Percentiles rank a stretch among this genome's conserved stretches.
Evolutionary conservation across 1,284 basidiomycete genomes (phyloP).

Genomic region (Marasmius fiardii): DNA sequence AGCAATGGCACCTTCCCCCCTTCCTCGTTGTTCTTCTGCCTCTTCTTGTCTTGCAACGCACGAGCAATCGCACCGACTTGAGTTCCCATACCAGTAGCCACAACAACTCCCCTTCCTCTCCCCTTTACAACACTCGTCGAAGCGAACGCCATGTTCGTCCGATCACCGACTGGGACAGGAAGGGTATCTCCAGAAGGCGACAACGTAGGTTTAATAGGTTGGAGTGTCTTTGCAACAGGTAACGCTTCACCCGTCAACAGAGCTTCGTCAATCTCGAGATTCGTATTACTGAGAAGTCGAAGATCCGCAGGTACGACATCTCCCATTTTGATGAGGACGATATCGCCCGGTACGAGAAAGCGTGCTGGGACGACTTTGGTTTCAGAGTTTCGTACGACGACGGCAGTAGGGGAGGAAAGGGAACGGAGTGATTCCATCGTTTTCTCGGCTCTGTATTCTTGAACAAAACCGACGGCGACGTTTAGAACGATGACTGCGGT

Average conservation of each 20-base stretch:
- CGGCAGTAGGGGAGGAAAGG: slow-evolving; percentile 60
- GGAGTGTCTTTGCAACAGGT: slow-evolving; percentile 56
- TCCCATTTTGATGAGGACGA: slow-evolving; percentile 53
- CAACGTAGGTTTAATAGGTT: slow-evolving; percentile 23
- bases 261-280: slow-evolving; percentile 63
- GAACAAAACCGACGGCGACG: slow-evolving; percentile 44
- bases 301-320: slow-evolving; percentile 61
- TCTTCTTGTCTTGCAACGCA: slow-evolving; percentile 23
- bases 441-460: slow-evolving; percentile 54
- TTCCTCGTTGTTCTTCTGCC: slow-evolving; percentile 1
- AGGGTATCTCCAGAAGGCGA: slow-evolving; percentile 16
- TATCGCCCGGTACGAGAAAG: slow-evolving; percentile 62
- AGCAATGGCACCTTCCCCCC: slow-evolving; percentile 17
- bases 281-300: slow-evolving; percentile 29
- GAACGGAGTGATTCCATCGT: slow-evolving; percentile 56
- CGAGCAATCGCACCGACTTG: slow-evolving; percentile 58
- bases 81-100: slow-evolving; percentile 64
- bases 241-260: slow-evolving; percentile 68
- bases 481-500: slow-evolving; percentile 60
- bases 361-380: slow-evolving; percentile 49
- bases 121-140: slow-evolving; percentile 67
- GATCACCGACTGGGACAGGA: slow-evolving; percentile 48
- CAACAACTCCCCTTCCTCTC: slow-evolving; percentile 55
- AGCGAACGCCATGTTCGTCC: slow-evolving; percentile 52
- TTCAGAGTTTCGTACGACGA: slow-evolving; percentile 52